Evolutionary conservation across 176 grass and related monocot genomes (phyloP).

Genomic region (Cenchrus purpureus): DNA sequence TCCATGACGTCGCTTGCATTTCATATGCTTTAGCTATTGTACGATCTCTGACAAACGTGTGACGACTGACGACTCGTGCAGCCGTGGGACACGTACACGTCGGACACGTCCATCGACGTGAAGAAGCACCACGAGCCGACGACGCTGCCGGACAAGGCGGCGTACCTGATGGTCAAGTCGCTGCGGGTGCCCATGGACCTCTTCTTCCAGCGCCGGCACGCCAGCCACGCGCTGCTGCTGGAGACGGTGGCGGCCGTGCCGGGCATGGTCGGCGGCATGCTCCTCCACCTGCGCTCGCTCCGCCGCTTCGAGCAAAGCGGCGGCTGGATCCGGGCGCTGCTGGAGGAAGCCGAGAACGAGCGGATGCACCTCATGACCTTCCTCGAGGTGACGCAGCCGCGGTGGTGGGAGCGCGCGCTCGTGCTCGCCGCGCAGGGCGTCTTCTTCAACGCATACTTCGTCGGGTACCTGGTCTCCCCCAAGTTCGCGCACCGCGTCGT

Average conservation of each 20-base stretch:
- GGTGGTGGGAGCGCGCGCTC: conserved; percentile 88
- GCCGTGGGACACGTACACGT: conserved; percentile 87
- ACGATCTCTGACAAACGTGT: background rate
- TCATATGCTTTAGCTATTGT: background rate
- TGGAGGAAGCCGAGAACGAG: conserved; percentile 99
- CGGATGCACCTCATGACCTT: conserved; percentile 99
- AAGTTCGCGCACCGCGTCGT: conserved; percentile 93
- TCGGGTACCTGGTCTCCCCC: conserved; percentile 84
- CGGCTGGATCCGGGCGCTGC: conserved; percentile 79
- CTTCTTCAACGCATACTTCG: conserved; percentile 96
- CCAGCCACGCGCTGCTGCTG: conserved; percentile 75
- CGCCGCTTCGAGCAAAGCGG: conserved; percentile 97
- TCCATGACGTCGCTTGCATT: background rate
- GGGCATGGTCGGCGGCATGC: conserved; percentile 91
- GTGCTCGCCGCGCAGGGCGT: conserved; percentile 83
- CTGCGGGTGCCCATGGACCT: conserved; percentile 65
- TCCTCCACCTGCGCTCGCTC: conserved; percentile 92
- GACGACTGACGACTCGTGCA: background rate
- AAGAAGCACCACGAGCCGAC: conserved; percentile 84
- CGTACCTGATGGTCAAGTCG: conserved; percentile 72
- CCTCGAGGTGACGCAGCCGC: conserved; percentile 77
- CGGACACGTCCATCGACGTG: conserved; percentile 81
- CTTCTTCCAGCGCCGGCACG: conserved; percentile 94
- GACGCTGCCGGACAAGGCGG: conserved; percentile 65
- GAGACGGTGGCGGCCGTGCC: conserved; percentile 95